Evolutionary conservation across 1,284 basidiomycete species (phyloP), one percentile per base, ranked within the genome.

Genomic region (Volvariella surrecta): DNA sequence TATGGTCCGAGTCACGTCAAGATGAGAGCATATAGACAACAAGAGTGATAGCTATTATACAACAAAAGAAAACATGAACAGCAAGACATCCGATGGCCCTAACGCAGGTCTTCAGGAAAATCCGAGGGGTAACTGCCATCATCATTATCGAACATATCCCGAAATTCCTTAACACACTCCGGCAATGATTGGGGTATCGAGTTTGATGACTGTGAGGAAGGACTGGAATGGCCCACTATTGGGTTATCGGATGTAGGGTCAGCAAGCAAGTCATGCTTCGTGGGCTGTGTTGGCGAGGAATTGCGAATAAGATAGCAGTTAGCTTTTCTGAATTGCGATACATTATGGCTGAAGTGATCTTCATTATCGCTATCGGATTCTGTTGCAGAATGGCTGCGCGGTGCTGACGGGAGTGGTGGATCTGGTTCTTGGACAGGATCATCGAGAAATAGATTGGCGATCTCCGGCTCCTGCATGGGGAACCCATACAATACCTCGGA

Each of bases 41-140:
- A 38, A 19, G 28, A 9, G 17, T 18, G 16, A 34, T 17, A 7
- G 15, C 34, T 7, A 35, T 6, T 7, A 7, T 15, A 35, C 15
- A 35, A n/a, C 34, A 35, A 15, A 4, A 35, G 34, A 35, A 32
- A 34, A 15, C 22, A 22, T 37, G 30, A 35, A 8, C 6, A 35
- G 34, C 34, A 35, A 35, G 15, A n/a, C 6, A 7, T 15, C 34
- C 11, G 11, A 11, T 11, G 24, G 24, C 24, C 18, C 45, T 43
- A 58, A 47, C 60, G 55, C 43, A 68, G 48, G 31, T 67, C 68
- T 46, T 59, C 56, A 11, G 67, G 68, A 50, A 71, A 71, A 42
- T 51, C 47, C 22, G 48, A 45, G 37, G 51, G 51, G 44, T 55
- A 53, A 31, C 53, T 54, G 17, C 47, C 52, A 11, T 42, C 48